Evolutionary conservation across 768 basidiomycete genomes (phyloP).

Genomic region (Sporobolomyces phaffii): DNA sequence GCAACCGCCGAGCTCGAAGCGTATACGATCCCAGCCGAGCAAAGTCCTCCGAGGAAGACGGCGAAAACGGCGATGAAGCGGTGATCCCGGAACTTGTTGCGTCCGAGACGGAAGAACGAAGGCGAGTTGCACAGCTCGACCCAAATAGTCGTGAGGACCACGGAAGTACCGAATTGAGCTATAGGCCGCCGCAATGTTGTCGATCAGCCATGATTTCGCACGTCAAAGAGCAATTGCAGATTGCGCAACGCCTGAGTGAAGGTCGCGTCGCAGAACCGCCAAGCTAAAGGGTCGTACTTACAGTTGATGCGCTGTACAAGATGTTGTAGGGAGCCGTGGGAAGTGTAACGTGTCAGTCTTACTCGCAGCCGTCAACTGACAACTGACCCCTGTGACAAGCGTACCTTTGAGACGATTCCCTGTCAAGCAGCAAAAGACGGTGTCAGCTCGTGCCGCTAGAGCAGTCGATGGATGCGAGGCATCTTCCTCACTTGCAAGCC

Average conservation of each 20-base stretch:
- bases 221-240: no score
- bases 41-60: conserved; percentile 72
- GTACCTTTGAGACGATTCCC: conserved; percentile 69
- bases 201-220: no score
- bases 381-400: no score
- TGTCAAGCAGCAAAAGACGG: background rate
- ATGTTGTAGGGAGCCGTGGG: background rate
- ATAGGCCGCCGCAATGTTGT: no score
- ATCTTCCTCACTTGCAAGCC: conserved; percentile 57
- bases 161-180: conserved; percentile 42
- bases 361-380: rapidly evolving
- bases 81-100: conserved; percentile 62
- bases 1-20: conserved; percentile 20
- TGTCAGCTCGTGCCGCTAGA: background rate
- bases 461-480: no score
- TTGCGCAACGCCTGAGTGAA: no score
- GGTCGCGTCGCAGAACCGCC: conserved; percentile 39
- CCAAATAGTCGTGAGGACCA: conserved; percentile 59
- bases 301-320: conserved; percentile 20
- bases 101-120: conserved; percentile 58
- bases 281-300: conserved; percentile 39
- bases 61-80: conserved; percentile 56
- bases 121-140: conserved; percentile 81
- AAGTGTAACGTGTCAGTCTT: background rate
- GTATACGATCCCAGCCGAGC: conserved; percentile 27